Base-by-base conservation (phyloP, 148 eudicot genomes). In the Polygonum maritimum region DNA sequence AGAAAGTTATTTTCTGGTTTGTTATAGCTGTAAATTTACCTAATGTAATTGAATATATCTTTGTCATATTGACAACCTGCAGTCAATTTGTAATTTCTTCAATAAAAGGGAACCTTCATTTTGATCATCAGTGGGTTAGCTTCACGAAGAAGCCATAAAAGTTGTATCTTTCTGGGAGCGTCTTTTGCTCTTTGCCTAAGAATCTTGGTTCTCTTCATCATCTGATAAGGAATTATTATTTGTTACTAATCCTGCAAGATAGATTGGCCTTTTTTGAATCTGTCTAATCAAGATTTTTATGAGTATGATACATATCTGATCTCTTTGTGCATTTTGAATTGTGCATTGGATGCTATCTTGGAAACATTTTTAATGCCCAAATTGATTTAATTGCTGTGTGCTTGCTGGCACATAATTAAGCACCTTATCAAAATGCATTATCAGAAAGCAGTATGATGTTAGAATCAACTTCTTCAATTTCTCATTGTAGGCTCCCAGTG, bases 401-500 rank as follows among this genome's bases (percentile, higher is more conserved):
- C 8, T 18, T 36, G 48, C 18, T 41, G 44, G 48, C 60, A 16
- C 10, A 12, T 21, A 72, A 10, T 19, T 45, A 33, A 72, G 54
- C 54, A 72, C 52, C 31, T 44, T 26, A 7, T 26, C 26, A 44
- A 45, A n/a, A 48, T 41, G 44, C n/a, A 11, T 11, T 11, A 22
- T 19, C 16, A 48, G 47, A 13, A 13, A 21, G 3, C 45, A 41
- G 11, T 45, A 19, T 10, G 5, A 48, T 41, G 18, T 48, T 52
- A 33, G 72, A 70, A 74, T 54, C 12, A 47, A 78, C 54, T 51
- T 38, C 76, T 82, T 76, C 63, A 58, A 74, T 73, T 78, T 60
- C 74, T 77, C 45, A 38, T 80, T 85, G 76, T 94, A 95, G 99
- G 89, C 81, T 83, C 81, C 80, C 97, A 33, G n/a, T 95, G 75